A percentile compares a stretch with the other conserved stretches of the same genome.
Conservation (phyloP, 345 rosid genomes). For the Ceriops tagal region DNA sequence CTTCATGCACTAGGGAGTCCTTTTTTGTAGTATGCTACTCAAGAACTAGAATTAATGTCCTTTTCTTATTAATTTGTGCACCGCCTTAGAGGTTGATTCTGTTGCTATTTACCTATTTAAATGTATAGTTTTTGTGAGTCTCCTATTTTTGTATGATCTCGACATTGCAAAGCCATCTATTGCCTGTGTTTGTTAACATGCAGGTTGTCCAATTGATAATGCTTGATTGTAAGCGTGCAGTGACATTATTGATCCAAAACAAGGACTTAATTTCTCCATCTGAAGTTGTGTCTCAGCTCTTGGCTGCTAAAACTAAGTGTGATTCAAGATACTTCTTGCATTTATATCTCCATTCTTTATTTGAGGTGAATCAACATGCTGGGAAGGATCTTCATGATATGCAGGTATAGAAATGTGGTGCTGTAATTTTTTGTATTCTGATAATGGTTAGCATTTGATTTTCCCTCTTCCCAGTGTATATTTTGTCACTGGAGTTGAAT, state of each 20-base stretch:
- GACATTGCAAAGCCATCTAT: background rate
- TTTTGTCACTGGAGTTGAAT: background rate
- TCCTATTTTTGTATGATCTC: conserved; percentile 9
- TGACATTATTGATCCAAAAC: conserved; percentile 71
- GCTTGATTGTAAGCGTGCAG: conserved; percentile 83
- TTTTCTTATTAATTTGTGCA: no score
- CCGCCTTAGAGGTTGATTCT: no score
- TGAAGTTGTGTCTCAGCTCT: conserved; percentile 74
- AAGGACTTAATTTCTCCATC: conserved; percentile 75
- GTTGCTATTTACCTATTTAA: no score
- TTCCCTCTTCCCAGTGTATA: no score
- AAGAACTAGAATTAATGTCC: no score
- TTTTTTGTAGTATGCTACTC: no score
- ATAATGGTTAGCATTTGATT: background rate
- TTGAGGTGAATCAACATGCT: conserved; percentile 70
- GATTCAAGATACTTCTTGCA: conserved; percentile 84
- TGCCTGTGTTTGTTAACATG: conserved; percentile 21
- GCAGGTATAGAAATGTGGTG: conserved; percentile 56
- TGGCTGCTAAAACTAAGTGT: conserved; percentile 54
- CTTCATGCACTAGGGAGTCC: no score
- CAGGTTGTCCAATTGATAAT: conserved; percentile 91
- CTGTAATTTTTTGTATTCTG: background rate
- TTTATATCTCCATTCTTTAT: conserved; percentile 75
- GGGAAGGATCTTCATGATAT: conserved; percentile 94
- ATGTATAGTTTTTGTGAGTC: no score